Percentiles rank a stretch among this genome's conserved stretches.
Conservation (phyloP, 1,284 basidiomycete genomes). For the Moesziomyces sp. region DNA sequence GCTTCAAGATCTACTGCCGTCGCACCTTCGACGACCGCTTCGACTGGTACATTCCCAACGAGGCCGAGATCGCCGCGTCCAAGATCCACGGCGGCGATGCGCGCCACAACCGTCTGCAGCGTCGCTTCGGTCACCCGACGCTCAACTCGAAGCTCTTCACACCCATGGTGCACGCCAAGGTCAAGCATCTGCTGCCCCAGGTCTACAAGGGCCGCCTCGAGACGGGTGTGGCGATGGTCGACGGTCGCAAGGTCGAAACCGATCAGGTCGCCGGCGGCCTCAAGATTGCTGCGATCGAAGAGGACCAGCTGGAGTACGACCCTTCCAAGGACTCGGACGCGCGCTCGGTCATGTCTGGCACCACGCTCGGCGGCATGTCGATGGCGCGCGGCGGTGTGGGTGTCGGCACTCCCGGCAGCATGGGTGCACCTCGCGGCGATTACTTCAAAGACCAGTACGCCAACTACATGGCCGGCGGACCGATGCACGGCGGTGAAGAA, state of each 20-base stretch:
- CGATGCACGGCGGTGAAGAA: conserved; percentile 41
- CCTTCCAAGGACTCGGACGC: conserved; percentile 56
- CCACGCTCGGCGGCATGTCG: conserved; percentile 52
- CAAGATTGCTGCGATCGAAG: conserved; percentile 62
- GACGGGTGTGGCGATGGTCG: conserved; percentile 41
- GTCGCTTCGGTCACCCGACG: conserved; percentile 66
- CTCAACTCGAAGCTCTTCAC: conserved; percentile 61
- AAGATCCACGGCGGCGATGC: conserved; percentile 57
- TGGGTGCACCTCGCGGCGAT: conserved; percentile 19
- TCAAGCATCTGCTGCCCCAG: conserved; percentile 56
- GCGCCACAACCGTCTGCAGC: conserved; percentile 59
- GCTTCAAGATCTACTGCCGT: conserved; percentile 62
- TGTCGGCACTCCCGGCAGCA: conserved; percentile 27
- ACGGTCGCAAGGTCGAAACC: conserved; percentile 56
- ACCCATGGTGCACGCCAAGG: conserved; percentile 63
- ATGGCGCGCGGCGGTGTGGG: conserved; percentile 27
- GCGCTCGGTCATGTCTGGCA: conserved; percentile 60
- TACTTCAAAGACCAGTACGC: conserved; percentile 59
- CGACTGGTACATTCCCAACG: conserved; percentile 64
- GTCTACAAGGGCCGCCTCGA: conserved; percentile 60
- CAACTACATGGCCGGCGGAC: conserved; percentile 54
- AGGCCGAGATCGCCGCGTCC: conserved; percentile 53
- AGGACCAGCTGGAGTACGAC: conserved; percentile 63
- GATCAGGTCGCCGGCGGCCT: conserved; percentile 55
- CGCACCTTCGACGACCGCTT: conserved; percentile 57